Conservation (phyloP, 805 yeast species). For the Candida incommunis region DNA sequence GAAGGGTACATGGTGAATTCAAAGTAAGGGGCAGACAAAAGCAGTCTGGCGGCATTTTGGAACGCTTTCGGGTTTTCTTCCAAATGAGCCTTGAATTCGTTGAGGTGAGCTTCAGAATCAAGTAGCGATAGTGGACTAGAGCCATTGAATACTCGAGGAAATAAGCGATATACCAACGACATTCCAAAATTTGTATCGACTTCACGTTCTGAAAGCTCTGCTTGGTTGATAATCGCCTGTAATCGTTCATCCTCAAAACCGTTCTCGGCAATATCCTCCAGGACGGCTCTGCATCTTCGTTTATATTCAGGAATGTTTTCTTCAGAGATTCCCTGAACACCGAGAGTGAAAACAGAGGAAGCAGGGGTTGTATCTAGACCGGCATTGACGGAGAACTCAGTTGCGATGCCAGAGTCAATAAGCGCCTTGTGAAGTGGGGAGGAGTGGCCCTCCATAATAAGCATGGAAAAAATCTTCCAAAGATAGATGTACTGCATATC, state of each 20-base stretch:
- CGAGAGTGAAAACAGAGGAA: constrained; percentile 65
- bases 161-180: constrained; percentile 51
- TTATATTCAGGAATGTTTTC: constrained; percentile 35
- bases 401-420: constrained; percentile 72
- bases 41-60: constrained; percentile 39
- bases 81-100: constrained; percentile 49
- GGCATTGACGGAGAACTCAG: constrained; percentile 75
- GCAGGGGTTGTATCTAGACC: constrained; percentile 79
- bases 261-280: constrained; percentile 28
- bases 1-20: constrained; percentile 67
- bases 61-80: constrained; percentile 42
- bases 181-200: constrained; percentile 87
- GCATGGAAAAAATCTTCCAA: constrained; percentile 51
- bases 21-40: constrained; percentile 44
- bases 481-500: constrained; percentile 59
- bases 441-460: constrained; percentile 82
- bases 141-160: constrained; percentile 78
- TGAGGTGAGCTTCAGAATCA: constrained; percentile 47
- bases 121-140: constrained; percentile 61
- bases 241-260: constrained; percentile 46
- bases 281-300: constrained; percentile 30
- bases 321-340: constrained; percentile 58
- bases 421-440: constrained; percentile 79
- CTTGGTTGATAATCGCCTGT: constrained; percentile 79
- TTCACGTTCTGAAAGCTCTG: constrained; percentile 71